Evolutionary conservation across 805 yeast species (phyloP), one percentile per base, ranked within the genome.

Genomic region (Debaryomyces tyrocola): DNA sequence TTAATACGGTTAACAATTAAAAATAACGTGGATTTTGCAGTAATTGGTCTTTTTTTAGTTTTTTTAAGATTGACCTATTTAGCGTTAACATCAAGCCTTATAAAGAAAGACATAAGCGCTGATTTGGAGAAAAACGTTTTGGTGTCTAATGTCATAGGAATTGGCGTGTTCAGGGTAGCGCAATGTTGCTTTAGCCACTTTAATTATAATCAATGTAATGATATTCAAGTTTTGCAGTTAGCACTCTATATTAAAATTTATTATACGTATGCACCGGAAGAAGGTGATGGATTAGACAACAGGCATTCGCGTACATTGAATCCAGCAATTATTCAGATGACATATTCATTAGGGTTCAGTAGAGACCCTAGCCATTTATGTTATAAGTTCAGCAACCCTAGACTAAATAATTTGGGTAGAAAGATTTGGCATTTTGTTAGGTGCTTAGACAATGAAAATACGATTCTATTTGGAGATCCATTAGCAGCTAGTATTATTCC

Each of bases 201-300:
- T 39, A 53, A 69, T 51, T 55, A 75, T 9, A 62, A 74, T 67
- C 58, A 74, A 20, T 75, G 69, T 49, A 71, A 80, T 17, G 75
- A 76, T 29, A 52, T 80, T 41, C 67, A 70, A 14, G 69, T 82
- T 12, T 75, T 84, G 29, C 89, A 84, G 56, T 82, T 82, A 58
- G 83, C 82, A 1, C 63, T 83, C 12, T 81, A 67, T 56, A 70
- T 83, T 60, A 79, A 80, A 49, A 60, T 73, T 39, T 83, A 83
- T 62, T 24, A 39, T n/a, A 40, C 4, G 2, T 40, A 20, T 40
- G 34, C 43, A 15, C 34, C 34, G 24, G 43, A 21, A 18, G 34
- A 24, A 20, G 27, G 21, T 40, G 34, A 28, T 40, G 34, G 43
- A 17, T 40, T 36, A 36, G 4, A 27, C 4, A 9, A 17, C 15